These are phyloP conservation scores for Cynara cardunculus DNA, from an alignment of 129 eudicot genomes.

Conservation along the genomic window DNA sequence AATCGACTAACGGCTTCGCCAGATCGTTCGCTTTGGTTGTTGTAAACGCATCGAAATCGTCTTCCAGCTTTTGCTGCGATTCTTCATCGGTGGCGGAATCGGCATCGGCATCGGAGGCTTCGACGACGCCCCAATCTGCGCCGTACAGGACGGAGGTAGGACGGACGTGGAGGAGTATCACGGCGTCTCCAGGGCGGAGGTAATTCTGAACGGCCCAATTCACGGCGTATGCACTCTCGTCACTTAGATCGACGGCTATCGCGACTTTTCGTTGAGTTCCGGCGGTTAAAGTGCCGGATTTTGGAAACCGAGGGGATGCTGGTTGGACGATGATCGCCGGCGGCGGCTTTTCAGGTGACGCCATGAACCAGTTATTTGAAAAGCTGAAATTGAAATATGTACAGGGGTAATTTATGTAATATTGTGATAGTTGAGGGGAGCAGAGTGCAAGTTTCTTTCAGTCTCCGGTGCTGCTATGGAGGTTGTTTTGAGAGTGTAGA, in stretches of 20 bases:
- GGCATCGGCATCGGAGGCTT: constrained; percentile 12
- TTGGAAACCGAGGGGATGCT: constrained; percentile 60
- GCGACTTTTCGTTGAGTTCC: constrained; percentile 57
- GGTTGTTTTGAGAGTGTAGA: constrained; percentile 10
- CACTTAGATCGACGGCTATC: constrained; percentile 78
- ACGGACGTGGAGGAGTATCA: constrained; percentile 76
- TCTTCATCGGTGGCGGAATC: constrained; percentile 26
- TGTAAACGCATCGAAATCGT: constrained; percentile 54
- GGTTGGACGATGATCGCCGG: constrained; percentile 54
- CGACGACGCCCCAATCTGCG: constrained; percentile 67
- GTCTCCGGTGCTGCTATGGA: background rate
- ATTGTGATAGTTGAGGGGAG: constrained; percentile 2
- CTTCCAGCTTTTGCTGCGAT: constrained; percentile 61
- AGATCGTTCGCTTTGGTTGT: constrained; percentile 48
- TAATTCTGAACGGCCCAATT: constrained; percentile 79
- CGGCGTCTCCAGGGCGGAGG: constrained; percentile 78
- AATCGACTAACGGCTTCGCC: constrained; percentile 59
- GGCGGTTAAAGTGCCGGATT: constrained; percentile 38
- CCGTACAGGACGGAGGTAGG: constrained; percentile 82
- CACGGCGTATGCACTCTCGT: constrained; percentile 79
- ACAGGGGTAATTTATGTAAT: background rate
- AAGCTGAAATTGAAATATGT: background rate
- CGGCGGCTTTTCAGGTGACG: constrained; percentile 42
- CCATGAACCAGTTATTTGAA: background rate
- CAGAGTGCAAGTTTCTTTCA: background rate